phyloP scores from a whole-genome alignment of 176 grass and related monocot species.

The Phragmites australis region DNA sequence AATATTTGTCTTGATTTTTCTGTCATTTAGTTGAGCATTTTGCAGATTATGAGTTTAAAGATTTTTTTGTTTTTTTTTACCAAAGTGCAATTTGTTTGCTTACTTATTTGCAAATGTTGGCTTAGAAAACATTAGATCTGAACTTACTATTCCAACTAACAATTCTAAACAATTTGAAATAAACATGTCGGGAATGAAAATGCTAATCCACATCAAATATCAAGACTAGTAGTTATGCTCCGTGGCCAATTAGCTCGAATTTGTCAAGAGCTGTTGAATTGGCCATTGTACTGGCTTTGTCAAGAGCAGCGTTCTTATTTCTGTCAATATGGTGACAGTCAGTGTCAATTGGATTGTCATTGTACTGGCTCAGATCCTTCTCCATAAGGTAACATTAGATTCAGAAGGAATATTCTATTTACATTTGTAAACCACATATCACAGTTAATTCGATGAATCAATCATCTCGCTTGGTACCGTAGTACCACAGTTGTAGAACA shows the following conservation, averaged over 20 bases:
- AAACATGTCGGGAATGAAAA: too few relatives aligned
- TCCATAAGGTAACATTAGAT: too few relatives aligned
- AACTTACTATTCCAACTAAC: not conserved
- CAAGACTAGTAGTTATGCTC: not conserved
- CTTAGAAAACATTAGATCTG: not conserved
- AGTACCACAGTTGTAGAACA: too few relatives aligned
- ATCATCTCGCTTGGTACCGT: too few relatives aligned
- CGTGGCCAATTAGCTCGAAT: not conserved
- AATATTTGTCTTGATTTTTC: not conserved
- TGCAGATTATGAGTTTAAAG: slow-evolving; percentile 6
- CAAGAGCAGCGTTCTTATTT: too few relatives aligned
- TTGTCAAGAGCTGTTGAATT: slow-evolving; percentile 11
- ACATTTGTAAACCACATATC: too few relatives aligned
- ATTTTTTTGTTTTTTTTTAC: too few relatives aligned
- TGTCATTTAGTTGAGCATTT: not conserved
- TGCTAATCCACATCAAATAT: not conserved
- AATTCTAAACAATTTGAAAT: not conserved
- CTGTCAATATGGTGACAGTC: not conserved
- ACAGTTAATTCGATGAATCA: too few relatives aligned
- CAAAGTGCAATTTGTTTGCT: not conserved
- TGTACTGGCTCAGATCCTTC: too few relatives aligned
- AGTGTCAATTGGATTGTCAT: too few relatives aligned
- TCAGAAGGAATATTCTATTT: too few relatives aligned
- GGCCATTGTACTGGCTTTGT: too few relatives aligned
- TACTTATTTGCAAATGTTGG: slow-evolving; percentile 26